Evolutionary conservation across 148 eudicot genomes (phyloP).

Genomic region (Chenopodium suecicum): DNA sequence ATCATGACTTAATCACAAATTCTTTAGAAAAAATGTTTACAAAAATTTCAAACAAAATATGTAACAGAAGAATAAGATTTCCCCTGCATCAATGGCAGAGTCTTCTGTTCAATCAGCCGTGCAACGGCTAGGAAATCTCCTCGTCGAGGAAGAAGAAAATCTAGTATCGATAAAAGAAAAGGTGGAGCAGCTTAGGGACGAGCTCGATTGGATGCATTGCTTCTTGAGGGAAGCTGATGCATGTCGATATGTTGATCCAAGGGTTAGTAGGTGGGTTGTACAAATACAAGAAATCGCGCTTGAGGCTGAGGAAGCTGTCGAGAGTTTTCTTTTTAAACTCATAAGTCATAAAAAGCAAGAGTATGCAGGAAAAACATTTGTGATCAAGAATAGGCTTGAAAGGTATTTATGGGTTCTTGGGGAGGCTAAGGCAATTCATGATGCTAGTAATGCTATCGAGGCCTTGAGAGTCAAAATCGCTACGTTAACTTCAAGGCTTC

Average conservation of each 20-base stretch:
- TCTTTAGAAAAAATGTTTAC: not conserved
- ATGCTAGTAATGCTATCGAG: slow-evolving; percentile 27
- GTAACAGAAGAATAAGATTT: not conserved
- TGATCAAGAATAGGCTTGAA: slow-evolving; percentile 20
- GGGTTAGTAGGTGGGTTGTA: slow-evolving; percentile 30
- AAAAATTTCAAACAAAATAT: not conserved
- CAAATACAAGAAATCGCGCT: slow-evolving; percentile 36
- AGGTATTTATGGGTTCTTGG: slow-evolving; percentile 30
- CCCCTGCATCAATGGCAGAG: slow-evolving; percentile 37
- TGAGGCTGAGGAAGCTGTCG: slow-evolving; percentile 39
- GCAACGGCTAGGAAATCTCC: slow-evolving; percentile 32
- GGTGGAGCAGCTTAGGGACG: slow-evolving; percentile 31
- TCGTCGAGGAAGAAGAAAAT: slow-evolving; percentile 30
- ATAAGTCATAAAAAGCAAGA: slow-evolving; percentile 21
- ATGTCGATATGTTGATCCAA: slow-evolving; percentile 21
- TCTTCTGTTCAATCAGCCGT: slow-evolving; percentile 34
- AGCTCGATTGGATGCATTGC: slow-evolving; percentile 43
- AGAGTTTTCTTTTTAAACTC: slow-evolving; percentile 25
- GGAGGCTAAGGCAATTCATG: slow-evolving; percentile 28
- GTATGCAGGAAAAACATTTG: slow-evolving; percentile 15
- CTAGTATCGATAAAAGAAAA: slow-evolving; percentile 23
- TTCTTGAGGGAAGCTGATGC: slow-evolving; percentile 36
- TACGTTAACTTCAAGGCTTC: slow-evolving; percentile 28
- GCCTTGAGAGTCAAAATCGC: slow-evolving; percentile 25
- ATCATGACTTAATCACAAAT: not conserved